Conservation (phyloP, 179 eudicot genomes). For the Silene noctiflora region DNA sequence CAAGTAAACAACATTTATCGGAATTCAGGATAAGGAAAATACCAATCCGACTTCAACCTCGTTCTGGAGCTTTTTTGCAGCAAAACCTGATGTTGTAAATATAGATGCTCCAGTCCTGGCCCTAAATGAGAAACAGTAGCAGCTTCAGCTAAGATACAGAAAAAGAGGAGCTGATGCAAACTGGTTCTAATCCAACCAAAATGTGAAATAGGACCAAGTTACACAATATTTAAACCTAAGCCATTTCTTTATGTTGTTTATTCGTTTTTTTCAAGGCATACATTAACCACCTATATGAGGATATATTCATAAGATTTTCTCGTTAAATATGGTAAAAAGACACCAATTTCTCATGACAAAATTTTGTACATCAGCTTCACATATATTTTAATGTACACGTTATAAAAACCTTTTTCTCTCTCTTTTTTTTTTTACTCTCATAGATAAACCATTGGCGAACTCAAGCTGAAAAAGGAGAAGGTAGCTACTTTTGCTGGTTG, state of each 20-base stretch:
- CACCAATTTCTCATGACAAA: no score
- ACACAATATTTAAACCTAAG: no score
- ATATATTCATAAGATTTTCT: no score
- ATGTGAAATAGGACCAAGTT: not conserved
- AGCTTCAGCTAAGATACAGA: not conserved
- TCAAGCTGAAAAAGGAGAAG: slow-evolving; percentile 10
- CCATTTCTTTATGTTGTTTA: no score
- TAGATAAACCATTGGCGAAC: not conserved
- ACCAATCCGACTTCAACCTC: slow-evolving; percentile 74
- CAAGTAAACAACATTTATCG: not conserved
- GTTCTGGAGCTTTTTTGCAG: slow-evolving; percentile 69
- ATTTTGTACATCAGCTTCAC: no score
- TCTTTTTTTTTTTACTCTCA: no score
- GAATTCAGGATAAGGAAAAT: slow-evolving; percentile 17
- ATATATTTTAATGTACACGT: no score
- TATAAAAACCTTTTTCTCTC: no score
- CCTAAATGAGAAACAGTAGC: slow-evolving; percentile 32
- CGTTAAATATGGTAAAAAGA: no score
- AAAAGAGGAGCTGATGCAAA: not conserved
- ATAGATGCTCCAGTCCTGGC: slow-evolving; percentile 74
- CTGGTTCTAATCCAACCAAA: not conserved
- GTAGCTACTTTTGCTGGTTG: slow-evolving; percentile 55
- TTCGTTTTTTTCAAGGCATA: no score
- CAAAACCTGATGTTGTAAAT: slow-evolving; percentile 65
- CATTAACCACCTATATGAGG: no score